Base-by-base conservation (phyloP, 2,329 filamentous ascomycete species). In the Pseudocercospora cruenta region DNA sequence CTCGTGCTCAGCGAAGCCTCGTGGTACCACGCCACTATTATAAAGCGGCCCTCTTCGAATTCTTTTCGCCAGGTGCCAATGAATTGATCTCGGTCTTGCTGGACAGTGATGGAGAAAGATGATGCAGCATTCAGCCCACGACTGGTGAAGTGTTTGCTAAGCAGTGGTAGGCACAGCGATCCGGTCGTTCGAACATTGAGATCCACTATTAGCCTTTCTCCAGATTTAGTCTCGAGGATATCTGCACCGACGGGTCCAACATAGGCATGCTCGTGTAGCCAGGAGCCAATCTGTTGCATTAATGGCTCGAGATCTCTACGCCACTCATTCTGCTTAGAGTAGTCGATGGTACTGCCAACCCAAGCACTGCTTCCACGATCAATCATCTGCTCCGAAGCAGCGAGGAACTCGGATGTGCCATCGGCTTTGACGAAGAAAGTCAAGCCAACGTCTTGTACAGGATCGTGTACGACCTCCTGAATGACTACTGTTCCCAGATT, bases 21-120 rank as follows among this genome's bases (percentile, higher is more conserved):
- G 21, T 64, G 43, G 19, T 64, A 64, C 62, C 62, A 64, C 9
- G 62, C 55, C 28, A 64, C 62, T 16, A 64, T 60, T 21, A 64
- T 36, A 43, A 64, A 59, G 12, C 55, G 22, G 4, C 62, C 62
- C 9, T 22, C 19, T 4, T 39, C 45, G 24, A 64, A 64, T 4
- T 64, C 22, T 4, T 60, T 19, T 6, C 33, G 21, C 43, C 57
- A 64, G 1, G 9, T 49, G 24, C 33, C 36, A 9, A 60, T 51
- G 57, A 60, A 64, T 19, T 64, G 54, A 21, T 60, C 62, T 39
- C 62, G 22, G 36, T 36, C 43, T 28, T 60, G 54, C 47, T 64
- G 26, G 1, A 64, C 62, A 36, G 45, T 60, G 26, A 64, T 55
- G n/a, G 62, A 64, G 45, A 64, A 43, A 7, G 62, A 64, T 16